Evolutionary conservation across 1,284 basidiomycete genomes (phyloP), one percentile per base, ranked within the genome.

Genomic region (Melanopsichium pennsylvanicum): DNA sequence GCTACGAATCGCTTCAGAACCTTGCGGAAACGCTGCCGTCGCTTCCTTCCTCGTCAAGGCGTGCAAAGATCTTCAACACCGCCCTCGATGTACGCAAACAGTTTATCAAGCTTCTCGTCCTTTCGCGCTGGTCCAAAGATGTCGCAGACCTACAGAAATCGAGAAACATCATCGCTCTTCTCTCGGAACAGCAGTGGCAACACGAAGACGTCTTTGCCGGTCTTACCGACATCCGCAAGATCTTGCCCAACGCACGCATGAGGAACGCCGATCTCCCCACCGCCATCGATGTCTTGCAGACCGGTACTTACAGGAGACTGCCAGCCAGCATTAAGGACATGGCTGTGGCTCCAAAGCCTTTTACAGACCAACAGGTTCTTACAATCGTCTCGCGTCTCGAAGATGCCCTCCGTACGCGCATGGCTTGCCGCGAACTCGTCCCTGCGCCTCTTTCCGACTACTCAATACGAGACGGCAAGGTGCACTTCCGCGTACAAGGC

Each of bases 251-350:
- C 15, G 82, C 84, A 0, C 73, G 83, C 74, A 85, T 92, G 19
- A 86, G 91, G 49, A 94, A 93, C 78, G 91, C 92, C 68, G 93
- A 95, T 79, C 84, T 94, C n/a, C 84, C 91, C 11, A 92, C 91
- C 1, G 92, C 92, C 16, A 83, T 94, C 43, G 90, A 92, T 70
- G 90, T 94, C 41, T 84, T 94, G 19, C 89, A 89, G 2, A 88
- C 88, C 15, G 92, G 92, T 2, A 88, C 89, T 25, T 94, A 94
- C 75, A 84, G 87, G 40, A 84, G 90, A 36, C 85, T 94, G 16
- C 92, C 92, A 9, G 85, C 87, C 11, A 85, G 84, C 58, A 90
- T 92, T 78, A 90, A 89, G 49, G 83, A 86, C 52, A 85, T 91
- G 62, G 83, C 71, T 6, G 63, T 90, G 52, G 86, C 87, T 6